phyloP scores from a whole-genome alignment of 371 early-diverging fungal genomes.

The Nematocida sp. region DNA sequence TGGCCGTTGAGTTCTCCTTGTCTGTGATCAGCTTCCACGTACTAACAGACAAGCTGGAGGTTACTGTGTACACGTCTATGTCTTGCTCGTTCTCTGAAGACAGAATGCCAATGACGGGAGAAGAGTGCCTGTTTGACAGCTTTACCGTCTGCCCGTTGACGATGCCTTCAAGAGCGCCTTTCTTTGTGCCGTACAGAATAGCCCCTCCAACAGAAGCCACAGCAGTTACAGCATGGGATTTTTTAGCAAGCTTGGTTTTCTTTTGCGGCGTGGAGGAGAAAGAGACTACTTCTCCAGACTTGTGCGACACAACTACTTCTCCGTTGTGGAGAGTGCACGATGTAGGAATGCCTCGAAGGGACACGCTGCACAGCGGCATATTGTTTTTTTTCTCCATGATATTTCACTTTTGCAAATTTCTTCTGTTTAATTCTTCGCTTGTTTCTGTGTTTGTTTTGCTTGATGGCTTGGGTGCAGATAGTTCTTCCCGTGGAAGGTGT shows the following conservation, averaged over 20 bases:
- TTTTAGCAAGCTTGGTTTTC: constrained; percentile 12
- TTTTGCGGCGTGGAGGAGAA: not conserved
- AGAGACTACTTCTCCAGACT: constrained; percentile 28
- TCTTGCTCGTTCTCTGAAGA: constrained; percentile 4
- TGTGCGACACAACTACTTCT: not conserved
- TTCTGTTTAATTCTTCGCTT: no score
- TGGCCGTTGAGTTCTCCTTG: not conserved
- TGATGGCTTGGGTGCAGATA: no score
- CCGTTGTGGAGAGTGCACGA: not conserved
- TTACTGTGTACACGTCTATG: constrained; percentile 24
- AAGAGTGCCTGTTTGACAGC: constrained; percentile 19
- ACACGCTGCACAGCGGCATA: not conserved
- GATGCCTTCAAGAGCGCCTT: constrained; percentile 5
- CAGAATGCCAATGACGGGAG: not conserved
- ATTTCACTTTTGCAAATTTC: no score
- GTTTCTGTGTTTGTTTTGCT: no score
- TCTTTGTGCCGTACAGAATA: constrained; percentile 21
- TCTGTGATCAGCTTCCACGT: constrained; percentile 29
- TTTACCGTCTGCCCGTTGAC: not conserved
- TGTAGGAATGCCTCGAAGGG: constrained; percentile 22
- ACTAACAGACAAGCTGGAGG: constrained; percentile 1
- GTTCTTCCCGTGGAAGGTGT: no score
- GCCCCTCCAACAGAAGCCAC: not conserved
- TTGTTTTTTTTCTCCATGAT: no score
- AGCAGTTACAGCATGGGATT: not conserved